Percentiles rank a stretch among this genome's conserved stretches.
Evolutionary conservation across 2,329 filamentous ascomycete species (phyloP).

Genomic region (Aspergillus cejpii): DNA sequence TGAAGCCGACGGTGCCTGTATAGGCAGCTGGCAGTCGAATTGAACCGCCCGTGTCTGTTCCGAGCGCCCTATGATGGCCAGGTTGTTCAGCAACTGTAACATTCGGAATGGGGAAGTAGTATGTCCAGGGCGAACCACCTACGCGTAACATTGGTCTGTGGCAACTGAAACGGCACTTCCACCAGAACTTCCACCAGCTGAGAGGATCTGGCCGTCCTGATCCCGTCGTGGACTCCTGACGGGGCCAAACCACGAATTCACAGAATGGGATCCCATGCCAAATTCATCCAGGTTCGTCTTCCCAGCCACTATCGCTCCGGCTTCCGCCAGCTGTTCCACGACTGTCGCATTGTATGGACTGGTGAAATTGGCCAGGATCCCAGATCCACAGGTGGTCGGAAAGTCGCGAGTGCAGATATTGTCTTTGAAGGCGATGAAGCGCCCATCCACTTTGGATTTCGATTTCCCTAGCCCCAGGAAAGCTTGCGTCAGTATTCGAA

Average conservation of each 20-base stretch:
- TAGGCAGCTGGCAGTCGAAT: constrained; percentile 84
- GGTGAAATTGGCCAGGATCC: constrained; percentile 60
- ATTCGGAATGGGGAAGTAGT: constrained; percentile 3
- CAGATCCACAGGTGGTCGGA: constrained; percentile 79
- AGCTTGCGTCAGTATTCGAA: constrained; percentile 3
- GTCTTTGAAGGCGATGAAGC: constrained; percentile 63
- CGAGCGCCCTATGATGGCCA: constrained; percentile 54
- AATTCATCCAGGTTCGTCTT: constrained; percentile 97
- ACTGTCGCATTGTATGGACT: constrained; percentile 81
- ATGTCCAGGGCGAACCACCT: constrained; percentile 21
- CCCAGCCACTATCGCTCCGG: constrained; percentile 59
- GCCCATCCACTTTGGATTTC: constrained; percentile 39
- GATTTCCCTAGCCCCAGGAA: constrained; percentile 21
- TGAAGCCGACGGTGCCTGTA: constrained; percentile 75
- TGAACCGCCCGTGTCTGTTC: constrained; percentile 89
- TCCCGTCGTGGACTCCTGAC: constrained; percentile 50
- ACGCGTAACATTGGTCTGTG: constrained; percentile 54
- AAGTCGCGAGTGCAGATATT: constrained; percentile 62
- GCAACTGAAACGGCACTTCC: constrained; percentile 84
- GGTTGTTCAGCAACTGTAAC: constrained; percentile 7
- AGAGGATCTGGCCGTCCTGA: constrained; percentile 43
- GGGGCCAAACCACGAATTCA: constrained; percentile 59
- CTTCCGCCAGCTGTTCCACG: constrained; percentile 57
- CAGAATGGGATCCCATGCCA: constrained; percentile 83
- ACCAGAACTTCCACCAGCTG: constrained; percentile 84